Evolutionary conservation across 805 yeast genomes (phyloP), one percentile per base, ranked within the genome.

Genomic region (Candida nanaspora): DNA sequence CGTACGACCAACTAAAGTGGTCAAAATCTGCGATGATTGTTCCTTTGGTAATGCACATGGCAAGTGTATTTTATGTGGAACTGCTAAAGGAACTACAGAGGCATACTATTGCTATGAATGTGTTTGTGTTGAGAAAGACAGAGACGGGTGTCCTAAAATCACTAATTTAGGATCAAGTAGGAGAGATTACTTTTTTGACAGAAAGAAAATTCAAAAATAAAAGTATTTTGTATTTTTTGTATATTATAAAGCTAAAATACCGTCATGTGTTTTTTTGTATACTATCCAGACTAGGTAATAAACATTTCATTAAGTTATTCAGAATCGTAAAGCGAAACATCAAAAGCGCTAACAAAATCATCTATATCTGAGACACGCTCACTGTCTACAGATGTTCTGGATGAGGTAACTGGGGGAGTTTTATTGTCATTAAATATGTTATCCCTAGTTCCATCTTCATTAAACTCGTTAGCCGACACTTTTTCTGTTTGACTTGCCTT

Each of bases 61-160:
- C 16, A 74, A 72, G 45, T 89, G 98, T 57, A 78, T 89, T n/a
- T 65, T 88, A 18, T 89, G 98, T 62, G 83, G 86, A 18, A 35
- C 30, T 28, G 49, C 55, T 5, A 67, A 68, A 22, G 86, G 88
- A 6, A 72, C 72, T 9, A 70, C 72, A 13, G 83, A 80, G 42
- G 95, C 96, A 0, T 83, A 68, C 52, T 91, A 86, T 58, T 89
- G 98, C 55, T 70, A 75, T 47, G 95, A 87, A 55, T 89, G 98
- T 59, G 89, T 87, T 5, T 56, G 75, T 37, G 54, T 75, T 32
- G 97, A 88, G 55, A 79, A 78, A 52, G 86, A 85, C 55, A 66
- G 95, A 34, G 96, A 89, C 57, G 98, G 98, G 1, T 89, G 98
- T 64, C 97, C 97, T 1, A 74, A 81, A 50, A 77, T 89, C 40